These are phyloP conservation scores for Bruguiera hainesii DNA, from an alignment of 441 rosid genomes.

Conservation along the genomic window DNA sequence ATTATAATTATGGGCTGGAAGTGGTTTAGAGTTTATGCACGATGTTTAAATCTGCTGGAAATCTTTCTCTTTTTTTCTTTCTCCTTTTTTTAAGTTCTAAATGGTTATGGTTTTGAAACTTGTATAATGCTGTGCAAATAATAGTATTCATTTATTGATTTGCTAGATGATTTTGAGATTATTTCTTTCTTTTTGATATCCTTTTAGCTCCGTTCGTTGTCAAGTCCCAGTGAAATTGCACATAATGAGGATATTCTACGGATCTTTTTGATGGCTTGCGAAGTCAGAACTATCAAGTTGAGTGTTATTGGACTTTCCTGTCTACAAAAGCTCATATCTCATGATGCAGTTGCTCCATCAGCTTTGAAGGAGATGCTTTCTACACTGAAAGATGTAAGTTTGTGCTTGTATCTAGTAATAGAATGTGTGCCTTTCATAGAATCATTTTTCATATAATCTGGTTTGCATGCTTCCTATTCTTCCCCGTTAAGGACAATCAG, in stretches of 20 bases:
- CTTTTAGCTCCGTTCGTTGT: slow-evolving; percentile 78
- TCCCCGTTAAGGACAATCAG: not conserved
- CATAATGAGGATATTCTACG: slow-evolving; percentile 81
- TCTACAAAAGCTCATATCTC: slow-evolving; percentile 94
- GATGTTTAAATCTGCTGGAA: not conserved
- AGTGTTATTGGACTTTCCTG: slow-evolving; percentile 94
- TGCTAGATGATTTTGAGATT: not conserved
- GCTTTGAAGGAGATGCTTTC: slow-evolving; percentile 76
- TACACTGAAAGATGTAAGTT: slow-evolving; percentile 81
- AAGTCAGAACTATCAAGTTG: slow-evolving; percentile 77
- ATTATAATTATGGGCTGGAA: too few species aligned
- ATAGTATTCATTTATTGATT: not conserved
- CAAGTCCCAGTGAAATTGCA: slow-evolving; percentile 83
- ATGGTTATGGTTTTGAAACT: too few species aligned
- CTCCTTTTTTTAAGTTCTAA: too few species aligned
- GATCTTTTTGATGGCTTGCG: slow-evolving; percentile 92
- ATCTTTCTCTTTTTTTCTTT: too few species aligned
- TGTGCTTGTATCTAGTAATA: slow-evolving; percentile 6
- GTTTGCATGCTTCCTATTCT: not conserved
- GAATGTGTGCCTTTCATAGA: not conserved
- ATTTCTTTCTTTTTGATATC: not conserved
- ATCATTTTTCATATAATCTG: not conserved
- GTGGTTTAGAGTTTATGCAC: not conserved
- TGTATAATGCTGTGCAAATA: not conserved
- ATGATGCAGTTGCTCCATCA: slow-evolving; percentile 85